phyloP scores from a whole-genome alignment of 257 asterid species.

The Solanum arcanum region DNA sequence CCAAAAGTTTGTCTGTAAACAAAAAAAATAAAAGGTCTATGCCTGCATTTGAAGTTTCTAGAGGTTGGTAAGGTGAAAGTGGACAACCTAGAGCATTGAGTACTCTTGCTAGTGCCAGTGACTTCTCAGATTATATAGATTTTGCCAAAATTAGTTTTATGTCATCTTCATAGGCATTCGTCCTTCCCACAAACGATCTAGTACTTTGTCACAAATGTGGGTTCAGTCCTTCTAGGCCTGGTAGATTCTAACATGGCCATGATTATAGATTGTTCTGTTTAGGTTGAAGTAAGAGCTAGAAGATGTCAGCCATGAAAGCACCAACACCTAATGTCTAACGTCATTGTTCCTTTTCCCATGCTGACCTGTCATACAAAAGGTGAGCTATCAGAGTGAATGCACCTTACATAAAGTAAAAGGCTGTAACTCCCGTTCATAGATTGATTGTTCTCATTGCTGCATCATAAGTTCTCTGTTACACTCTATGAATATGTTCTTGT shows the following conservation, averaged over 20 bases:
- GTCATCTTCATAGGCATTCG: neutral
- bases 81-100: neutral
- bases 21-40: neutral
- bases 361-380: conserved; percentile 5
- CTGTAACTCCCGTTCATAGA: neutral
- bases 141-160: neutral
- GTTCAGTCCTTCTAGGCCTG: neutral
- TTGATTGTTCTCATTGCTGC: neutral
- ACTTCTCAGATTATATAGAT: neutral
- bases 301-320: neutral
- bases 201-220: neutral
- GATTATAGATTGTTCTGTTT: neutral
- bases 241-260: neutral
- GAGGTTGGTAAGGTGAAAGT: neutral
- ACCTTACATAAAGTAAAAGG: neutral
- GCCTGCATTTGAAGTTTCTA: neutral
- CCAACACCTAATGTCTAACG: conserved; percentile 6
- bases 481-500: neutral
- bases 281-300: neutral
- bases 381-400: neutral
- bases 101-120: neutral
- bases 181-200: neutral
- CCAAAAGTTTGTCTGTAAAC: neutral
- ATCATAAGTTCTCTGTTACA: neutral
- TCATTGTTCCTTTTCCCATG: neutral